Percentiles rank a stretch among this genome's conserved stretches.
These are phyloP conservation scores for Pseudotsuga menziesii DNA, from an alignment of 75 land plant genomes.

Conservation along the genomic window DNA sequence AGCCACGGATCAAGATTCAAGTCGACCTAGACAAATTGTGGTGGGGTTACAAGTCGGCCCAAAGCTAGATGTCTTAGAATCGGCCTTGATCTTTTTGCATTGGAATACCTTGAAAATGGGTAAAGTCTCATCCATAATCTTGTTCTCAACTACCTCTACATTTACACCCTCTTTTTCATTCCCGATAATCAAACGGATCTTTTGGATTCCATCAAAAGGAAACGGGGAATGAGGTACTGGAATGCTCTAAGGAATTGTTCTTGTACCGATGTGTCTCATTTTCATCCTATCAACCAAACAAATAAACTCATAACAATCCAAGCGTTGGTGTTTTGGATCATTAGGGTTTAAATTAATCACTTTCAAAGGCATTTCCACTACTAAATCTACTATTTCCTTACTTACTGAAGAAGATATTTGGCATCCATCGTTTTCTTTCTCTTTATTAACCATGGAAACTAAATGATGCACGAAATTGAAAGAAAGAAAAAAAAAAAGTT, in stretches of 20 bases:
- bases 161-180: constrained; percentile 32
- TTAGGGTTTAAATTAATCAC: too few relatives aligned
- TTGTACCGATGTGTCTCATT: constrained; percentile 32
- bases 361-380: too few relatives aligned
- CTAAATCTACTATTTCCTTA: too few relatives aligned
- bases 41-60: constrained; percentile 13
- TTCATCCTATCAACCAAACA: constrained; percentile 55
- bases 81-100: constrained; percentile 54
- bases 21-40: too few relatives aligned
- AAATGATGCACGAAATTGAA: too few relatives aligned
- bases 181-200: constrained; percentile 63
- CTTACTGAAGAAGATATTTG: too few relatives aligned
- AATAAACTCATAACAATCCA: constrained; percentile 56
- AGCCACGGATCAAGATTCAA: too few relatives aligned
- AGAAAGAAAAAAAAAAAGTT: too few relatives aligned
- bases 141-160: constrained; percentile 26
- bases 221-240: constrained; percentile 67
- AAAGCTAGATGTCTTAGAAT: constrained; percentile 28
- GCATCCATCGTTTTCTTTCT: too few relatives aligned
- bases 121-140: constrained; percentile 37
- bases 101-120: constrained; percentile 55
- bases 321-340: constrained; percentile 33
- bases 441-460: too few relatives aligned
- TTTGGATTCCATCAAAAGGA: constrained; percentile 22
- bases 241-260: constrained; percentile 37